Evolutionary conservation across 257 asterid genomes (phyloP).

Genomic region (Scutellaria minor): DNA sequence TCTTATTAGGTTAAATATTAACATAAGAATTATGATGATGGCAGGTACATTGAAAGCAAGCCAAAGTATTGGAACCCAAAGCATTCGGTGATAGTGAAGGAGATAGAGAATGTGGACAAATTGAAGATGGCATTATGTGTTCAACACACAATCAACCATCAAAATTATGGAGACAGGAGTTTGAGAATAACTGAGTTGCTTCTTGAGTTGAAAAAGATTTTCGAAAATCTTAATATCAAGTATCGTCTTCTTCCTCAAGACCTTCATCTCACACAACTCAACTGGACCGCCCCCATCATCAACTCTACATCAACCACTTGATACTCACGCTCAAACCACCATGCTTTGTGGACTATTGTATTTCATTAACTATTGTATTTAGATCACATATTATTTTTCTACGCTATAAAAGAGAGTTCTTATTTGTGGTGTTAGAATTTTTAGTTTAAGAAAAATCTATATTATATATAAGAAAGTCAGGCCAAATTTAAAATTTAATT

Average conservation of each 20-base stretch:
- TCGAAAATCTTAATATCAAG: constrained; percentile 51
- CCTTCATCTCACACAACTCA: constrained; percentile 51
- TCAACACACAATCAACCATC: constrained; percentile 67
- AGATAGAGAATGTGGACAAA: constrained; percentile 53
- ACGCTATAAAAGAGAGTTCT: too few relatives aligned
- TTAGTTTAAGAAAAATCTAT: too few relatives aligned
- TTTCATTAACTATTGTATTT: too few relatives aligned
- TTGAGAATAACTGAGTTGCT: constrained; percentile 52
- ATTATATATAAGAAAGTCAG: too few relatives aligned
- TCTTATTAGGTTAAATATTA: too few relatives aligned
- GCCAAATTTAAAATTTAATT: too few relatives aligned
- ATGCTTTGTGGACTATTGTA: too few relatives aligned
- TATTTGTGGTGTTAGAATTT: too few relatives aligned
- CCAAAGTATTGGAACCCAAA: constrained; percentile 68
- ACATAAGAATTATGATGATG: neutral
- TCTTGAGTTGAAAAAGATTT: constrained; percentile 63
- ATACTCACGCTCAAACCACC: too few relatives aligned
- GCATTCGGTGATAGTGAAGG: constrained; percentile 58
- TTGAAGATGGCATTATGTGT: constrained; percentile 58
- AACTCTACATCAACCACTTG: neutral
- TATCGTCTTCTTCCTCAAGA: constrained; percentile 67
- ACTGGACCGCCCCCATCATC: constrained; percentile 23
- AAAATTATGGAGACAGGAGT: constrained; percentile 57
- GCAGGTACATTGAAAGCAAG: constrained; percentile 71
- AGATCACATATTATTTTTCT: too few relatives aligned